Evolutionary conservation across 1,139 yeast species (phyloP), one percentile per base, ranked within the genome.

Genomic region (Candida sanyaensis): DNA sequence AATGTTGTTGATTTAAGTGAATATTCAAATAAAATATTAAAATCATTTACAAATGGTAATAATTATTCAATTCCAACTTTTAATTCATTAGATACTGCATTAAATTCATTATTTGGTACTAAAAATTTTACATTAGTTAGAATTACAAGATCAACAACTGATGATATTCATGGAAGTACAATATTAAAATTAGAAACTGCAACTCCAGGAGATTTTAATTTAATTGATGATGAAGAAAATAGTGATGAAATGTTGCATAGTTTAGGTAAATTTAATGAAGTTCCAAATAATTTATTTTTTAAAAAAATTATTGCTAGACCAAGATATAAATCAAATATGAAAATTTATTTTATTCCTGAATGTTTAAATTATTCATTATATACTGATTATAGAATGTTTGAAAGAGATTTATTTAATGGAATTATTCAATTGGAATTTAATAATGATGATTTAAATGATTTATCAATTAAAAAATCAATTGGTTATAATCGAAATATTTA

Each of bases 121-220:
- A 61, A 62, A 6, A 71, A 73, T 12, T 80, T 69, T 57, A 69
- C 83, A 0, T 56, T 80, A 27, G 67, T 80, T 6, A 63, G 86
- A 47, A 77, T 80, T 5, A 79, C 85, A 1, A 64, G 84, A 49
- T 80, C 83, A 1, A 79, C 84, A 6, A 77, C 83, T 5, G 69
- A 70, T 33, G 83, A 78, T 51, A 62, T 63, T 36, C 81, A 79
- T 24, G 83, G 83, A 1, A 73, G 82, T 10, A 68, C 74, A 6
- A 64, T 80, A 4, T 62, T 80, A 40, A 80, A 80, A 55, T 63
- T 80, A 44, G 86, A 80, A 58, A 77, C 84, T 1, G 81, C 83
- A 0, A 70, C 65, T 50, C 81, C 83, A 0, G 84, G 85, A 3
- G 81, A 79, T 50, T 55, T 60, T n/a, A 69, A 67, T 55, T 59